A percentile compares a stretch with the other conserved stretches of the same genome.
Evolutionary conservation across 2,329 filamentous ascomycete species (phyloP).

Genomic region (Zopfia rhizophila): DNA sequence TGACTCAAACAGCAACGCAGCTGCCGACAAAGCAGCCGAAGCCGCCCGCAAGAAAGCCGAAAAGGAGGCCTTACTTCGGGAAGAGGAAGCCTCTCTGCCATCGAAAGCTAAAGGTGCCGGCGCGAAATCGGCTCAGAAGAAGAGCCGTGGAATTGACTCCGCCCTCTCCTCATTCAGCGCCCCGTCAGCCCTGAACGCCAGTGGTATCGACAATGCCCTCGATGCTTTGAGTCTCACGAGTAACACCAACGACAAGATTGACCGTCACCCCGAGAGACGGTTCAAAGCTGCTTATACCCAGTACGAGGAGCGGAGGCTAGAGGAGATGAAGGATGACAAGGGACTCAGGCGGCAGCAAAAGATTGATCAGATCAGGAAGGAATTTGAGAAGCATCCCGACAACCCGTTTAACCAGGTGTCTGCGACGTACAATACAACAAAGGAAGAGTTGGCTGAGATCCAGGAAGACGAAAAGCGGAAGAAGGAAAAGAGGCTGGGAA

Average conservation of each 20-base stretch:
- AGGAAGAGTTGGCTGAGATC: conserved; percentile 77
- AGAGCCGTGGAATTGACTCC: conserved; percentile 73
- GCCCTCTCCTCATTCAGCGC: conserved; percentile 57
- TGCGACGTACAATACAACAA: conserved; percentile 78
- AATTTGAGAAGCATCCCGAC: conserved; percentile 93
- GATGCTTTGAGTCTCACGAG: conserved; percentile 81
- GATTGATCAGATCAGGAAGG: conserved; percentile 84
- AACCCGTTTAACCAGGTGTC: conserved; percentile 93
- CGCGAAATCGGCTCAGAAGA: conserved; percentile 70
- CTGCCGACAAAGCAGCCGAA: conserved; percentile 84
- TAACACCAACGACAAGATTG: conserved; percentile 74
- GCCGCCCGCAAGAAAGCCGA: conserved; percentile 91
- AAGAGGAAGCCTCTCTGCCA: conserved; percentile 78
- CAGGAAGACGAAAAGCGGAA: conserved; percentile 74
- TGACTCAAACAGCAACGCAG: conserved; percentile 74
- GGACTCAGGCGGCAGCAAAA: conserved; percentile 85
- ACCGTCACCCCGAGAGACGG: conserved; percentile 87
- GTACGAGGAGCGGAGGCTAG: conserved; percentile 82
- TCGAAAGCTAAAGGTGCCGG: conserved; percentile 72
- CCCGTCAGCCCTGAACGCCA: conserved; percentile 75
- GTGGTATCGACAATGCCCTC: conserved; percentile 92
- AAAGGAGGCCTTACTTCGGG: conserved; percentile 81
- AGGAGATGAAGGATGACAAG: conserved; percentile 87
- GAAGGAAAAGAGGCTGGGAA: conserved; percentile 75
- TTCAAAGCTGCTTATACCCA: conserved; percentile 86